Conservation (phyloP, 345 rosid species). For the Arabidopsis suecica region DNA sequence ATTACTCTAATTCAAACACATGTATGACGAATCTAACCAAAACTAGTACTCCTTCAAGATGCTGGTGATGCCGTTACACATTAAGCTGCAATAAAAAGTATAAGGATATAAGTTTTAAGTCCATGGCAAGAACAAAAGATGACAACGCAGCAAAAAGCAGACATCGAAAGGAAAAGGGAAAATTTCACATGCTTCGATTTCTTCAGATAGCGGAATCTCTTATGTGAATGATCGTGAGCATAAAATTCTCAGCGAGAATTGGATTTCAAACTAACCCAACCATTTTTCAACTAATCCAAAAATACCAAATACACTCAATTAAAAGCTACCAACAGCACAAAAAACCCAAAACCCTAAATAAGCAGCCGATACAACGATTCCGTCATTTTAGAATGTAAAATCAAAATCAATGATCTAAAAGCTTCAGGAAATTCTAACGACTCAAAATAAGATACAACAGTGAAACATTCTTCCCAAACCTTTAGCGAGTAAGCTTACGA, state of each 20-base stretch:
- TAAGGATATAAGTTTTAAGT: conserved; percentile 1
- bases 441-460: conserved; percentile 10
- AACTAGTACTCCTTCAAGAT: conserved; percentile 23
- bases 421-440: not conserved
- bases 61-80: not conserved
- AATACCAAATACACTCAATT: conserved; percentile 7
- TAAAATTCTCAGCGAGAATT: not conserved
- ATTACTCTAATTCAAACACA: not conserved
- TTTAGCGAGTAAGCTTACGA: not conserved
- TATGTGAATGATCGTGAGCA: not conserved
- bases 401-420: not conserved
- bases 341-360: conserved; percentile 31
- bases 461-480: not conserved
- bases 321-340: conserved; percentile 1
- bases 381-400: not conserved
- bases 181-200: not conserved
- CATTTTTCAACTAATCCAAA: conserved; percentile 12
- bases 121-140: not conserved
- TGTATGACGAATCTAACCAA: not conserved
- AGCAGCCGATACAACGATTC: conserved; percentile 4
- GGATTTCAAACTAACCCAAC: conserved; percentile 16
- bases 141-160: not conserved
- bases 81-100: conserved; percentile 27
- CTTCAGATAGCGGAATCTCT: not conserved
- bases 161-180: not conserved